A percentile compares a stretch with the other conserved stretches of the same genome.
These are phyloP conservation scores for Sclerotinia spermophila DNA, from an alignment of 2,329 filamentous ascomycete species.

Conservation along the genomic window DNA sequence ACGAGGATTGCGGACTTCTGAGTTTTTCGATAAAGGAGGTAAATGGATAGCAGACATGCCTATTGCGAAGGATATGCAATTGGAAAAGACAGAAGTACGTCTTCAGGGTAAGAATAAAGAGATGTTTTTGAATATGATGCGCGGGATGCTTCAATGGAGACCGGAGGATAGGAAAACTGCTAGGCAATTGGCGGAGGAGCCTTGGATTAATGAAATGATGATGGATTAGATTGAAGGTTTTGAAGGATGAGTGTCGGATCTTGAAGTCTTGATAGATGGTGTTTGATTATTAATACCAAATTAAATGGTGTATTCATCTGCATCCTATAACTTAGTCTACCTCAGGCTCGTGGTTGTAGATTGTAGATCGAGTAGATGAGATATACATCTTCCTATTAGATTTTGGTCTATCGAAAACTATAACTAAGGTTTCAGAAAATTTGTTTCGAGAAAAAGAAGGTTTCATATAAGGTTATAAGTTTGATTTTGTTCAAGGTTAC, in stretches of 20 bases:
- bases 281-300: background rate
- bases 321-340: no score
- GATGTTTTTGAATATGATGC: constrained; percentile 36
- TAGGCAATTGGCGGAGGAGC: constrained; percentile 35
- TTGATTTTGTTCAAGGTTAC: no score
- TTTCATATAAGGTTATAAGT: no score
- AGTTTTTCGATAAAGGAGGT: constrained; percentile 30
- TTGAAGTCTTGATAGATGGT: background rate
- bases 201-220: constrained; percentile 30
- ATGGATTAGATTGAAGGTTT: background rate
- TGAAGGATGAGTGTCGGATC: background rate
- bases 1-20: constrained; percentile 27
- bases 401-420: no score
- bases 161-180: constrained; percentile 38
- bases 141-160: constrained; percentile 37
- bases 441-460: no score
- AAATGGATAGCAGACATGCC: background rate
- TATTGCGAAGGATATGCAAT: constrained; percentile 5
- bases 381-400: no score
- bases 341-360: no score
- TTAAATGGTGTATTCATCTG: no score
- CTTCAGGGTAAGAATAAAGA: constrained; percentile 35
- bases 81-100: constrained; percentile 22
- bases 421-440: no score
- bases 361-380: no score